Percentiles rank a stretch among this genome's conserved stretches.
Evolutionary conservation across 768 basidiomycete genomes (phyloP).

Genomic region (Suillus placidus): DNA sequence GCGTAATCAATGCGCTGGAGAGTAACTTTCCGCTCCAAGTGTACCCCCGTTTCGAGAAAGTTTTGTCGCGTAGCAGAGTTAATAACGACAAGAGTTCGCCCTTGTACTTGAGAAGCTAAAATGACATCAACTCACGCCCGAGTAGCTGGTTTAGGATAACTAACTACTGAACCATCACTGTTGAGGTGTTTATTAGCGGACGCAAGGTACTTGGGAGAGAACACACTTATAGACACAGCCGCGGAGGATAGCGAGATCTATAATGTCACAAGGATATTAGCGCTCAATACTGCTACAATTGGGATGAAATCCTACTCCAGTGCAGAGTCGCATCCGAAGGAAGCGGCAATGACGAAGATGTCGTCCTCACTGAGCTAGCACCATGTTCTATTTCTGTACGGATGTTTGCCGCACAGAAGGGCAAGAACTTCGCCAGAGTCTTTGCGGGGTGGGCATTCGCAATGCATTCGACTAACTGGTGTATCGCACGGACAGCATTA

Average conservation of each 20-base stretch:
- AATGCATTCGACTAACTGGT: slow-evolving; percentile 83
- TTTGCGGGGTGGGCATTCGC: slow-evolving; percentile 79
- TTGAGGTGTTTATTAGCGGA: background rate
- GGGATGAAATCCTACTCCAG: slow-evolving; percentile 61
- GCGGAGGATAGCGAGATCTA: slow-evolving; percentile 74
- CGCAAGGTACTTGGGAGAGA: background rate
- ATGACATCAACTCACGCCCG: background rate
- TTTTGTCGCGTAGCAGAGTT: slow-evolving; percentile 65
- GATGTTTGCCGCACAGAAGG: slow-evolving; percentile 72
- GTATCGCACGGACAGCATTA: slow-evolving; percentile 85
- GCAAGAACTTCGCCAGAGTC: slow-evolving; percentile 77
- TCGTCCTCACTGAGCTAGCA: slow-evolving; percentile 74
- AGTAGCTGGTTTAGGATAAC: slow-evolving; percentile 27
- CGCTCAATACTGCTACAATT: background rate
- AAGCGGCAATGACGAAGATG: slow-evolving; percentile 65
- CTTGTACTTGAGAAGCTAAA: slow-evolving; percentile 65
- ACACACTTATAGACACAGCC: slow-evolving; percentile 81
- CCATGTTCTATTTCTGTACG: slow-evolving; percentile 80
- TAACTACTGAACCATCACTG: slow-evolving; percentile 54
- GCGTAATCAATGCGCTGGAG: slow-evolving; percentile 67
- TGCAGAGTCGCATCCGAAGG: slow-evolving; percentile 86
- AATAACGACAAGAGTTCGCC: slow-evolving; percentile 63
- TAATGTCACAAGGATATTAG: slow-evolving; percentile 2
- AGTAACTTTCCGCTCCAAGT: slow-evolving; percentile 80
- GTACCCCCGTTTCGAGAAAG: slow-evolving; percentile 79